A percentile compares a stretch with the other conserved stretches of the same genome.
These are phyloP conservation scores for Aspergillus hiratsukae DNA, from an alignment of 2,329 filamentous ascomycete species.

Conservation along the genomic window DNA sequence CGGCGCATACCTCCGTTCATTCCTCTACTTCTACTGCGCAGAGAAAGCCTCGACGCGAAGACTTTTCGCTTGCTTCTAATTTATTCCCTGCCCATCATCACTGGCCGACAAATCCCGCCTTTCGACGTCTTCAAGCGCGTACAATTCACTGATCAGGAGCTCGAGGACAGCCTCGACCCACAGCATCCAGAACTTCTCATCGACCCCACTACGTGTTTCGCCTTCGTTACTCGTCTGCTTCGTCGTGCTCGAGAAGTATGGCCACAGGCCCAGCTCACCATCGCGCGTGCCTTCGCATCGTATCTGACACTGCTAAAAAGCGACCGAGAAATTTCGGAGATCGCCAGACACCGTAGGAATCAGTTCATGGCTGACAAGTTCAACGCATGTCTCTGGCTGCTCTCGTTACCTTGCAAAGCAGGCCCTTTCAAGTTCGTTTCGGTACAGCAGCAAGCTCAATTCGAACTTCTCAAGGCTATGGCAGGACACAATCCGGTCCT, in stretches of 20 bases:
- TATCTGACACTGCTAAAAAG: conserved; percentile 24
- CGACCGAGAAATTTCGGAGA: conserved; percentile 1
- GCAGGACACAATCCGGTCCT: conserved; percentile 50
- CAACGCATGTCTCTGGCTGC: conserved; percentile 46
- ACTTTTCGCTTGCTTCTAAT: conserved; percentile 42
- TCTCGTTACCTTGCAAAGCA: conserved; percentile 46
- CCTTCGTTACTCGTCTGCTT: conserved; percentile 45
- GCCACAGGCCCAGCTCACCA: conserved; percentile 43
- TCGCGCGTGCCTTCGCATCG: conserved; percentile 37
- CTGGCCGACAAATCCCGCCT: conserved; percentile 18
- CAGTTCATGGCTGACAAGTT: conserved; percentile 39
- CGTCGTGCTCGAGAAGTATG: conserved; percentile 48
- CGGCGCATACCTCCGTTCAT: conserved; percentile 44
- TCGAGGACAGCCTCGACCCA: neutral
- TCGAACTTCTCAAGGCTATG: conserved; percentile 56
- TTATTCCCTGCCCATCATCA: conserved; percentile 34
- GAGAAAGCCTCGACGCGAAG: conserved; percentile 35
- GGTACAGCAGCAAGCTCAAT: conserved; percentile 55
- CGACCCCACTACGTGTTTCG: conserved; percentile 30
- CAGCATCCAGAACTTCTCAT: conserved; percentile 13
- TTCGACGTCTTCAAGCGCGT: neutral
- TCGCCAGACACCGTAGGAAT: conserved; percentile 10
- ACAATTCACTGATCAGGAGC: neutral
- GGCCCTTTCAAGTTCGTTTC: conserved; percentile 47
- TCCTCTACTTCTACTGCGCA: conserved; percentile 44